A percentile compares a stretch with the other conserved stretches of the same genome.
Conservation (phyloP, 164 flowering plant species). For the Akebia trifoliata region DNA sequence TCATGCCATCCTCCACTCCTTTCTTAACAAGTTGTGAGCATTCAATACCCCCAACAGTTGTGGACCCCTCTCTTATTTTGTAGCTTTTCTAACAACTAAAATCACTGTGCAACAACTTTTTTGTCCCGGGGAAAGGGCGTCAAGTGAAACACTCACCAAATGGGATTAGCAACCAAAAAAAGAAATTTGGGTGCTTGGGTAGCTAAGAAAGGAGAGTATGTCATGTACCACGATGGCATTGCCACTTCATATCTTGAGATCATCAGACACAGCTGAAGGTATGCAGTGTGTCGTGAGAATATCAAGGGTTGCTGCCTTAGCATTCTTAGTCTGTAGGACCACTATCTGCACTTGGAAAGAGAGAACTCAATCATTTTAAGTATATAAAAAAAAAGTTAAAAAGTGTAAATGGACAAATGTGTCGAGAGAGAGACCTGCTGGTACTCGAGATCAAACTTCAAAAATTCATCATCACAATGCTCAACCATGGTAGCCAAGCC, state of each 20-base stretch:
- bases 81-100: too few relatives aligned
- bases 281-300: conserved; percentile 81
- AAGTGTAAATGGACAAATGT: background rate
- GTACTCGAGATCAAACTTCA: conserved; percentile 78
- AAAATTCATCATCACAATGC: conserved; percentile 59
- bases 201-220: background rate
- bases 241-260: conserved; percentile 53
- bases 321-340: conserved; percentile 58
- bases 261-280: conserved; percentile 88
- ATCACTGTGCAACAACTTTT: too few relatives aligned
- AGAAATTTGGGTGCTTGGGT: background rate
- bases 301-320: conserved; percentile 79
- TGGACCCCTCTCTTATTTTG: too few relatives aligned
- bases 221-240: conserved; percentile 16
- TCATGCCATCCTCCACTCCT: too few relatives aligned
- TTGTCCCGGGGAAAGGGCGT: too few relatives aligned
- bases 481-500: conserved; percentile 83
- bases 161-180: background rate
- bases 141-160: too few relatives aligned
- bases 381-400: background rate
- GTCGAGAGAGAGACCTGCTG: conserved; percentile 57
- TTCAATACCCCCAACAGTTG: too few relatives aligned
- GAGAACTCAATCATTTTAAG: background rate
- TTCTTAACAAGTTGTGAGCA: too few relatives aligned
- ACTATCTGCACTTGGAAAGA: conserved; percentile 49